phyloP scores from a whole-genome alignment of 2,329 filamentous ascomycete species.

The Biscogniauxia sp. region DNA sequence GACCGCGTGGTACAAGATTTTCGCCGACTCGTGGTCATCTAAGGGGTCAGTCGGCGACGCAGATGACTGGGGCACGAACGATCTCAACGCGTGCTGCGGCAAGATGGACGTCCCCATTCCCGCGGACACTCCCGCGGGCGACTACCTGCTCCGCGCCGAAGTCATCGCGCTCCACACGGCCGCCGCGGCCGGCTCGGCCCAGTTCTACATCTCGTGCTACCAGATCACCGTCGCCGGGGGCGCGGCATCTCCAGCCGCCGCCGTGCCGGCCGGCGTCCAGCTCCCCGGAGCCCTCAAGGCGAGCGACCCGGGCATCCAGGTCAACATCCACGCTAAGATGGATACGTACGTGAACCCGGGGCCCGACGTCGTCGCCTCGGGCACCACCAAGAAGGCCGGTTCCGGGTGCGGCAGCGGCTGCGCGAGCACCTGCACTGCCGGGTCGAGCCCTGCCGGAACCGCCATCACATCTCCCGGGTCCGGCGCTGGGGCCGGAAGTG shows the following conservation, averaged over 20 bases:
- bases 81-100: slow-evolving; percentile 39
- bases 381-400: slow-evolving; percentile 40
- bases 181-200: slow-evolving; percentile 29
- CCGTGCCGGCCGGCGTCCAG: slow-evolving; percentile 27
- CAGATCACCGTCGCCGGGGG: slow-evolving; percentile 30
- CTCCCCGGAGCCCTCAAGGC: slow-evolving; percentile 45
- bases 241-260: slow-evolving; percentile 30
- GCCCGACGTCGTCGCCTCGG: slow-evolving; percentile 40
- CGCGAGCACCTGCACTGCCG: slow-evolving; percentile 37
- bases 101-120: slow-evolving; percentile 44
- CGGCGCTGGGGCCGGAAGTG: slow-evolving; percentile 6
- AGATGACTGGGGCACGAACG: slow-evolving; percentile 46
- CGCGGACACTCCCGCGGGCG: slow-evolving; percentile 38
- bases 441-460: slow-evolving; percentile 30
- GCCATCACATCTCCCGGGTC: slow-evolving; percentile 21
- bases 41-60: slow-evolving; percentile 39
- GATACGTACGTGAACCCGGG: slow-evolving; percentile 42
- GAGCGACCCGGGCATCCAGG: slow-evolving; percentile 43
- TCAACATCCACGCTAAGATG: slow-evolving; percentile 46
- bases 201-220: slow-evolving; percentile 34
- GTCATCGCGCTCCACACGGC: slow-evolving; percentile 45
- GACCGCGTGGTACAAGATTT: slow-evolving; percentile 52
- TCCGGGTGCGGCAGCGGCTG: slow-evolving; percentile 38
- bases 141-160: slow-evolving; percentile 45
- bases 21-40: slow-evolving; percentile 44